Evolutionary conservation across 2,329 filamentous ascomycete genomes (phyloP).

Genomic region (Rhynchosporium graminicola): DNA sequence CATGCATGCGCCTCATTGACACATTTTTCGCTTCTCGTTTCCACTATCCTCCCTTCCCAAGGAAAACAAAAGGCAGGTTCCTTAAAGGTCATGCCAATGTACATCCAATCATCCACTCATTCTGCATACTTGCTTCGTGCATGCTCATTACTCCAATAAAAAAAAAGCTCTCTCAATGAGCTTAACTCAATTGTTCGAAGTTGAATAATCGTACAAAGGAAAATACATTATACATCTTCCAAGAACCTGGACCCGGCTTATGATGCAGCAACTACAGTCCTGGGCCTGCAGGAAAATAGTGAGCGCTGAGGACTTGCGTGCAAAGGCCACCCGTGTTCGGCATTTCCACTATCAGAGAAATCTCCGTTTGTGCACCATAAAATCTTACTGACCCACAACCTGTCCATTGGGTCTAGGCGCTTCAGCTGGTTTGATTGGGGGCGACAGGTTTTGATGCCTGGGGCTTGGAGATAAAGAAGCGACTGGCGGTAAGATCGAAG

Average conservation of each 20-base stretch:
- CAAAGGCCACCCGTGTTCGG: background rate
- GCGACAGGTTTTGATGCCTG: conserved; percentile 57
- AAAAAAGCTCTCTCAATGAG: background rate
- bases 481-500: conserved; percentile 57
- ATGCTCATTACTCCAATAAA: background rate
- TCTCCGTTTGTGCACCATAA: background rate
- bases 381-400: conserved; percentile 24
- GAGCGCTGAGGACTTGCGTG: background rate
- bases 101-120: background rate
- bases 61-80: background rate
- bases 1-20: background rate
- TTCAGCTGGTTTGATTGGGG: conserved; percentile 55
- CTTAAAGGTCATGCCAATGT: background rate
- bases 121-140: background rate
- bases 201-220: background rate
- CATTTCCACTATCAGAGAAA: background rate
- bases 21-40: background rate
- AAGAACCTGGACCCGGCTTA: background rate
- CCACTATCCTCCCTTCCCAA: background rate
- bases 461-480: conserved; percentile 59
- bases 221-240: background rate
- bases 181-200: background rate
- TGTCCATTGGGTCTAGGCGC: conserved; percentile 31
- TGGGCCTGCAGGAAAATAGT: background rate
- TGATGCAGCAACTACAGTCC: background rate